Percentiles rank a stretch among this genome's conserved stretches.
Conservation (phyloP, 257 asterid species). For the Nicotiana paniculata region DNA sequence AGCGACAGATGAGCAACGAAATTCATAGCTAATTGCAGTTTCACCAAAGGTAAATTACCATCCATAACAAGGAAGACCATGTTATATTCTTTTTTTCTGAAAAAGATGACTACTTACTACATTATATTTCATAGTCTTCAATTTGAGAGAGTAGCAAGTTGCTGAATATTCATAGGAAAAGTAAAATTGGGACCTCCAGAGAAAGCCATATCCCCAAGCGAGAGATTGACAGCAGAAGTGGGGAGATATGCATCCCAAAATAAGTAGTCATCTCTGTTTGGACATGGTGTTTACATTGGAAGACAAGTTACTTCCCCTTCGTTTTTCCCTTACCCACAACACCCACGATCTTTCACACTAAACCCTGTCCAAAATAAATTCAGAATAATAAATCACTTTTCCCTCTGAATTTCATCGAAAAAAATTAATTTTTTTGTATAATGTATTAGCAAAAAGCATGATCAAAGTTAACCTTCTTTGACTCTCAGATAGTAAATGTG, state of each 20-base stretch:
- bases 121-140: not conserved
- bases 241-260: slow-evolving; percentile 98
- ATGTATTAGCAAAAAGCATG: too few species aligned
- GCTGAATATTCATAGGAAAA: slow-evolving; percentile 61
- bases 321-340: slow-evolving; percentile 84
- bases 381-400: too few species aligned
- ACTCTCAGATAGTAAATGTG: too few species aligned
- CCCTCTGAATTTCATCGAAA: too few species aligned
- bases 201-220: slow-evolving; percentile 68
- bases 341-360: slow-evolving; percentile 53
- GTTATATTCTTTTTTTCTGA: not conserved
- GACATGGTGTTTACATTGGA: slow-evolving; percentile 69
- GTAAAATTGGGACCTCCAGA: slow-evolving; percentile 40
- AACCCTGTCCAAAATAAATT: slow-evolving; percentile 39
- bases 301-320: slow-evolving; percentile 83
- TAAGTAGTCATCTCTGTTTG: slow-evolving; percentile 42
- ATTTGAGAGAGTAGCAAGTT: slow-evolving; percentile 52
- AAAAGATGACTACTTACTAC: not conserved
- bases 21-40: too few species aligned
- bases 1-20: too few species aligned
- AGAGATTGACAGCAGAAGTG: slow-evolving; percentile 66
- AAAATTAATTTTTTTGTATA: too few species aligned
- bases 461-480: too few species aligned
- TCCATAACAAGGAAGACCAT: not conserved
- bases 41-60: not conserved